Conservation (phyloP, 2,329 filamentous ascomycete species). For the Fusarium liriodendri region DNA sequence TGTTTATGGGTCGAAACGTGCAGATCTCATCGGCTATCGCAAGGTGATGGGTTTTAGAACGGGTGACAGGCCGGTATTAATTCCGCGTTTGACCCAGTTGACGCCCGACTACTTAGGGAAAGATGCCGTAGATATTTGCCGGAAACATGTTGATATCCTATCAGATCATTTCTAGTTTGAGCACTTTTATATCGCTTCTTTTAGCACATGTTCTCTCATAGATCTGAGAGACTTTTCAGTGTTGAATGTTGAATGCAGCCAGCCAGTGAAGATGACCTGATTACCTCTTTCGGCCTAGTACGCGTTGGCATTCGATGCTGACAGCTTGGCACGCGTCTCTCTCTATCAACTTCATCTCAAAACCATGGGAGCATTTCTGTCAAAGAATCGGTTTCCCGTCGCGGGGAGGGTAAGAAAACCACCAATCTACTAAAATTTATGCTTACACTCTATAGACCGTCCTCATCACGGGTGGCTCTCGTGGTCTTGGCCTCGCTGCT, state of each 20-base stretch:
- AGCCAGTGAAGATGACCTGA: background rate
- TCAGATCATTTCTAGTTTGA: background rate
- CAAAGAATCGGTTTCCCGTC: constrained; percentile 18
- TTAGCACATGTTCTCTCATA: background rate
- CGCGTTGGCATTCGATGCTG: constrained; percentile 8
- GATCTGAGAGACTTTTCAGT: background rate
- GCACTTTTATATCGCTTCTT: background rate
- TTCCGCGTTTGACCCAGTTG: background rate
- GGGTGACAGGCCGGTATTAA: background rate
- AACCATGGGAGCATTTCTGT: constrained; percentile 15
- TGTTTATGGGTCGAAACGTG: background rate
- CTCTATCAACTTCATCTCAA: background rate
- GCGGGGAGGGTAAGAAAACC: constrained; percentile 17
- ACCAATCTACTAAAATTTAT: too few species aligned
- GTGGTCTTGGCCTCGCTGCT: constrained; percentile 23
- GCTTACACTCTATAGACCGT: constrained; percentile 17
- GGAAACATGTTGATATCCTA: background rate
- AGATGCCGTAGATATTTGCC: background rate
- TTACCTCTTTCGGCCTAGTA: background rate
- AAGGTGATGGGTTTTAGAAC: background rate
- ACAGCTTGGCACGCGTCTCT: constrained; percentile 10
- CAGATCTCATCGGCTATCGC: background rate
- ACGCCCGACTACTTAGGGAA: background rate
- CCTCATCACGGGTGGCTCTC: constrained; percentile 29
- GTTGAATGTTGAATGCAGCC: background rate